Percentiles rank a stretch among this genome's conserved stretches.
phyloP scores from a whole-genome alignment of 345 rosid species.

The Ceriops zippeliana region DNA sequence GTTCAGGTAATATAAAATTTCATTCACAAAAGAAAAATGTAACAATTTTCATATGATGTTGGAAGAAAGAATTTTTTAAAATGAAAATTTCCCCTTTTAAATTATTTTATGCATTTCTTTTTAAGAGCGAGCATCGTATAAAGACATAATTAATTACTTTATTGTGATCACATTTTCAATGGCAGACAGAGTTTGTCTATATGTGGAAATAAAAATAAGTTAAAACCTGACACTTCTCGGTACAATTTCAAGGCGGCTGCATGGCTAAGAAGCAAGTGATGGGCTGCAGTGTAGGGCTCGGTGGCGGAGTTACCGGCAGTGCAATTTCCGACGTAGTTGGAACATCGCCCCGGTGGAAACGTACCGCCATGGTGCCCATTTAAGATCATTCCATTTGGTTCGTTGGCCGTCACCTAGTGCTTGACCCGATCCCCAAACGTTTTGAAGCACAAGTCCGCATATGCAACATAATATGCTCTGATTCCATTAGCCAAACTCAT shows the following conservation, averaged over 20 bases:
- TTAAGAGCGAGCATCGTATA: too few species aligned
- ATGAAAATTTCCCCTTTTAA: not conserved
- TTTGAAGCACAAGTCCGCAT: conserved; percentile 24
- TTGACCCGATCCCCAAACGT: conserved; percentile 26
- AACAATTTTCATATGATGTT: too few species aligned
- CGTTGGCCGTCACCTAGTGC: conserved; percentile 23
- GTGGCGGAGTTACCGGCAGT: conserved; percentile 19
- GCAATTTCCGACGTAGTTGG: conserved; percentile 16
- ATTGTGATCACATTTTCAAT: too few species aligned
- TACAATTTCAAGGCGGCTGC: conserved; percentile 19
- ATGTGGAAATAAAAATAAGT: not conserved
- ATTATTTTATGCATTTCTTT: not conserved
- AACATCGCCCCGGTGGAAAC: conserved; percentile 27
- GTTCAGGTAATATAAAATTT: not conserved
- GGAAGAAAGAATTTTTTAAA: too few species aligned
- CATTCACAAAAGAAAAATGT: too few species aligned
- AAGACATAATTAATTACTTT: too few species aligned
- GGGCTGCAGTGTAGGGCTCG: conserved; percentile 20
- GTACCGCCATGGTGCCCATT: conserved; percentile 11
- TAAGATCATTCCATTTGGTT: conserved; percentile 11
- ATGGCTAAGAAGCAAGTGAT: conserved; percentile 18
- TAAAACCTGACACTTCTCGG: conserved; percentile 17
- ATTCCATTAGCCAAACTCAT: too few species aligned
- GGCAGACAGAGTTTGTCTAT: not conserved
- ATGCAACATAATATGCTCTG: conserved; percentile 14